Conservation (phyloP, 305 asterid genomes). For the Fraxinus albicans region DNA sequence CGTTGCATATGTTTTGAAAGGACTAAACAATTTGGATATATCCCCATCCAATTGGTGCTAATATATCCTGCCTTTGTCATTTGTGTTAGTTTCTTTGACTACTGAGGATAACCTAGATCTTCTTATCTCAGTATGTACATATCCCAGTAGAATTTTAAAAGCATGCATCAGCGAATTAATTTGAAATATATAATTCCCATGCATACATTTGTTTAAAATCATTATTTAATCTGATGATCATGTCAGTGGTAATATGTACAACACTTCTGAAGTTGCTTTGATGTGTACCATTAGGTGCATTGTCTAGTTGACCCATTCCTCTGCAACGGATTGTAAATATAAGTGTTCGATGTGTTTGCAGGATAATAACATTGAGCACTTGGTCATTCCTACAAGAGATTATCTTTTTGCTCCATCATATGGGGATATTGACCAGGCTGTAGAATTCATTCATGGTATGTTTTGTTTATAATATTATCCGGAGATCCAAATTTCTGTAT, state of each 20-base stretch:
- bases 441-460: conserved; percentile 75
- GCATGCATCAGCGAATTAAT: neutral
- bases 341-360: conserved; percentile 26
- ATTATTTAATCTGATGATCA: neutral
- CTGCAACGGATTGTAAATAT: neutral
- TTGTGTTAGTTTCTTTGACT: neutral
- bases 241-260: neutral
- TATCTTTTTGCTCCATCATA: conserved; percentile 88
- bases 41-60: neutral
- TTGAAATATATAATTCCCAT: neutral
- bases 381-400: conserved; percentile 92
- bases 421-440: conserved; percentile 68
- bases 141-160: neutral
- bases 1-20: neutral
- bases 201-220: neutral
- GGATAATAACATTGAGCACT: conserved; percentile 69
- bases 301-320: neutral
- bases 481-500: neutral
- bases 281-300: neutral
- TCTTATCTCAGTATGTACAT: neutral
- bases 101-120: neutral
- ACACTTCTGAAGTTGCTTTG: neutral
- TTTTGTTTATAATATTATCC: neutral
- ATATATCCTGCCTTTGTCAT: neutral
- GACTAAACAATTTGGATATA: neutral